Percentiles rank a stretch among this genome's conserved stretches.
Conservation (phyloP, 257 asterid species). For the Plantago major region DNA sequence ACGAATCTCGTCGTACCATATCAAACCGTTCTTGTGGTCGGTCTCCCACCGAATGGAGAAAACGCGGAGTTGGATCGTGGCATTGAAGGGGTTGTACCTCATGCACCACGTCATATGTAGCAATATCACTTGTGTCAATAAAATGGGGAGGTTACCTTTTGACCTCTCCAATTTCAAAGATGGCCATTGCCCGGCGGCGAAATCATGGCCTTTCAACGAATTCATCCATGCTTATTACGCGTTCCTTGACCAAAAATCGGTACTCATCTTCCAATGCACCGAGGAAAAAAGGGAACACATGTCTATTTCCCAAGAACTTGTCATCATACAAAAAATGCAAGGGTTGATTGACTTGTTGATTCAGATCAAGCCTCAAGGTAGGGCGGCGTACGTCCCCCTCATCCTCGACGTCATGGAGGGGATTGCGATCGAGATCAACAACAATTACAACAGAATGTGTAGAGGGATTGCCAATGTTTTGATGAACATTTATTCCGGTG, state of each 20-base stretch:
- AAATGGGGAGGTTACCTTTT: slow-evolving; percentile 74
- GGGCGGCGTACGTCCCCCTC: slow-evolving; percentile 40
- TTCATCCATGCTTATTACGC: slow-evolving; percentile 65
- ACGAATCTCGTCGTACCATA: slow-evolving; percentile 55
- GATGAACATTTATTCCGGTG: slow-evolving; percentile 40
- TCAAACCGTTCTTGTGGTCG: slow-evolving; percentile 65
- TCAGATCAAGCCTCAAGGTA: slow-evolving; percentile 49
- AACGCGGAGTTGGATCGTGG: slow-evolving; percentile 60
- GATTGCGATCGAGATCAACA: slow-evolving; percentile 53
- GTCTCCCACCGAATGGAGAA: slow-evolving; percentile 54
- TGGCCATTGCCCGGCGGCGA: slow-evolving; percentile 27
- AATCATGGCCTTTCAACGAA: slow-evolving; percentile 47
- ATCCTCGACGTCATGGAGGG: slow-evolving; percentile 69
- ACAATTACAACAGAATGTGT: slow-evolving; percentile 59
- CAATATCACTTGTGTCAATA: slow-evolving; percentile 32
- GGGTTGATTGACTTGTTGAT: slow-evolving; percentile 48
- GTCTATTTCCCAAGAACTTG: slow-evolving; percentile 41
- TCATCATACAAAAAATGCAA: slow-evolving; percentile 47
- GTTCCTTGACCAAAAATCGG: slow-evolving; percentile 72
- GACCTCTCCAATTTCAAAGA: slow-evolving; percentile 66
- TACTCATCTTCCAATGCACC: slow-evolving; percentile 28
- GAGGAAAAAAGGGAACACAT: slow-evolving; percentile 25
- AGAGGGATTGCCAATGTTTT: slow-evolving; percentile 54
- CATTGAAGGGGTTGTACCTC: slow-evolving; percentile 64
- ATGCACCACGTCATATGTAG: slow-evolving; percentile 53